Base-by-base conservation (phyloP, 495 filamentous ascomycete species). In the Hypoxylon trugodes region DNA sequence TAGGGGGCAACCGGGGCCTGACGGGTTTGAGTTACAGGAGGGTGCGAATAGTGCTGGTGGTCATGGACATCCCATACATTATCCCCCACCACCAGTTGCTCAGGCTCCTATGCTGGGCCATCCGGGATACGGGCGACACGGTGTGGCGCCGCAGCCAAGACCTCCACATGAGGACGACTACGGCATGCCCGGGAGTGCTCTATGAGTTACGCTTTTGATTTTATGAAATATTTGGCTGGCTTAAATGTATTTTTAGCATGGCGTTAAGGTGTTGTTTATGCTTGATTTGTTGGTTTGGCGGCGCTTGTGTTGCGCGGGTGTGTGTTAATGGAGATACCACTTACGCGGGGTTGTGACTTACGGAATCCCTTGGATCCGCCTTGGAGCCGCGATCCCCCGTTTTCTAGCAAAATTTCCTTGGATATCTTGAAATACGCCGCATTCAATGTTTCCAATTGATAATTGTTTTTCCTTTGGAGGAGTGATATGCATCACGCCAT, bases 1-100 rank as follows among this genome's bases (percentile, higher is more conserved):
- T 3, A 33, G 19, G 8, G 43, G 21, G 1, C 12, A 70, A n/a
- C n/a, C n/a, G n/a, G n/a, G n/a, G n/a, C n/a, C n/a, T n/a, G 73
- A 70, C 21, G 74, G 67, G 10, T 74, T 74, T 46, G 71, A 74
- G 50, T 22, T 69, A 4, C 68, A 68, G 25, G 71, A 73, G 40
- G 69, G 66, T 6, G 60, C 60, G 8, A 66, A 60, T 35, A 70
- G 70, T 47, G 59, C 59, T 12, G 70, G 64, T 5, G 59, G 59
- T 2, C 45, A 68, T 16, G 58, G 58, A 6, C 36, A 46, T 21
- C 40, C 46, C 0, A 37, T 52, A 6, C 48, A 58, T 6, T 54
- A 55, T 7, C 48, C 59, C 12, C 47, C 58, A 15, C 25, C 50
- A 15, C 26, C 19, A 3, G 18, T 26, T 28, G n/a, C 13, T 3